Percentiles rank a stretch among this genome's conserved stretches.
Evolutionary conservation across 805 yeast species (phyloP).

Genomic region (Myxozyma udenii): DNA sequence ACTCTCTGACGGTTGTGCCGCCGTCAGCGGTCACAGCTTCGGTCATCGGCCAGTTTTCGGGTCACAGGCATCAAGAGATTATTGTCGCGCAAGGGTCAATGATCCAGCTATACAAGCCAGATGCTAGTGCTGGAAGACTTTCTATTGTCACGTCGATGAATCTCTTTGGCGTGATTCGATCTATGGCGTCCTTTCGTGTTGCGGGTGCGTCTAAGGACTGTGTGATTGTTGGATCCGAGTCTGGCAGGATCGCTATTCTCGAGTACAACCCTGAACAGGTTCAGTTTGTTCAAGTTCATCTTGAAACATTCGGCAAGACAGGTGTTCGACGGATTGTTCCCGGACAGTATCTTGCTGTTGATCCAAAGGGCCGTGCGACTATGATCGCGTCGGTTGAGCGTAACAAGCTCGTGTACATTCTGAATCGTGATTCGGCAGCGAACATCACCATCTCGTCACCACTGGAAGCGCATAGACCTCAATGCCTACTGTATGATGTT

Average conservation of each 20-base stretch:
- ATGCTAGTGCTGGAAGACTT: constrained; percentile 57
- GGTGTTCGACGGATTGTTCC: constrained; percentile 76
- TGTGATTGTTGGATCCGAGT: constrained; percentile 70
- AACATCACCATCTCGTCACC: constrained; percentile 65
- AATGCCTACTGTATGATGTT: constrained; percentile 51
- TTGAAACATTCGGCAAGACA: constrained; percentile 67
- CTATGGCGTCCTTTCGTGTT: constrained; percentile 50
- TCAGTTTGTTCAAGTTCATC: constrained; percentile 45
- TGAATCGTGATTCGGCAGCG: constrained; percentile 49
- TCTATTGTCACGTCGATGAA: constrained; percentile 45
- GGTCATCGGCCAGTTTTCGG: constrained; percentile 68
- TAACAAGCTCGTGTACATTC: constrained; percentile 65
- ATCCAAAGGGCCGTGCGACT: constrained; percentile 67
- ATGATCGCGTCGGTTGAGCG: constrained; percentile 71
- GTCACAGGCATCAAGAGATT: constrained; percentile 57
- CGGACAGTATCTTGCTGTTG: constrained; percentile 66
- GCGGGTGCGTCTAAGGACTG: constrained; percentile 56
- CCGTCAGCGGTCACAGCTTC: constrained; percentile 56
- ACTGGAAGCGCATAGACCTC: constrained; percentile 58
- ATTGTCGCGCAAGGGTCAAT: constrained; percentile 55
- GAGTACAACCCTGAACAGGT: constrained; percentile 44
- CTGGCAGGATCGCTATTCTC: constrained; percentile 64
- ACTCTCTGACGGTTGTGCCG: constrained; percentile 65
- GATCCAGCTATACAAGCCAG: constrained; percentile 53
- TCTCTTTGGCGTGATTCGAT: constrained; percentile 57